These are phyloP conservation scores for Penicillium paneum DNA, from an alignment of 2,329 filamentous ascomycete species.

Conservation along the genomic window DNA sequence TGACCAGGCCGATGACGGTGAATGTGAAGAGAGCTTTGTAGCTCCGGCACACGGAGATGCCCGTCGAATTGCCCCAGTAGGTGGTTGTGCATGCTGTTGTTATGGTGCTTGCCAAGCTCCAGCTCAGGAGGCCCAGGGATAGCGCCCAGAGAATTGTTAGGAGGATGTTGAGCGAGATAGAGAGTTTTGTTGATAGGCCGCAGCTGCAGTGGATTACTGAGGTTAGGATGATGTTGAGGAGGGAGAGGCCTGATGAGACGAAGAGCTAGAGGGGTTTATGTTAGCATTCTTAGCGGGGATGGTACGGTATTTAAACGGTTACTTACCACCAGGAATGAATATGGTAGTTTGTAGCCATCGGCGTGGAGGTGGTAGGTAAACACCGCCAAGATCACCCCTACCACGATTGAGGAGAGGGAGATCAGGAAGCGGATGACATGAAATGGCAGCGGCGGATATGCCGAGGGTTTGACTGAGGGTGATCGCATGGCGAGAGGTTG, in stretches of 20 bases:
- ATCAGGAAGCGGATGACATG: constrained; percentile 37
- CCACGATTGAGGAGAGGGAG: constrained; percentile 54
- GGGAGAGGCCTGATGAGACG: constrained; percentile 50
- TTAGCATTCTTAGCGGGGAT: not conserved
- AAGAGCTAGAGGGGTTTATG: constrained; percentile 45
- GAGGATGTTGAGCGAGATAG: constrained; percentile 49
- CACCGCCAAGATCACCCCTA: constrained; percentile 53
- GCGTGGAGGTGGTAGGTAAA: constrained; percentile 55
- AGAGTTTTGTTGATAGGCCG: constrained; percentile 53
- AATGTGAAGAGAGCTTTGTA: constrained; percentile 63
- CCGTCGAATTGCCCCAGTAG: constrained; percentile 54
- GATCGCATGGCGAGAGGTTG: constrained; percentile 28
- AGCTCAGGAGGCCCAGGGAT: constrained; percentile 52
- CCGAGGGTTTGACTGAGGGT: constrained; percentile 36
- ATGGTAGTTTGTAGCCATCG: constrained; percentile 54
- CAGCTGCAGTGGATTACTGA: constrained; percentile 51
- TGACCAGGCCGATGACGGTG: constrained; percentile 46
- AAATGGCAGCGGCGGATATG: constrained; percentile 41
- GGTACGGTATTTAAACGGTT: not conserved
- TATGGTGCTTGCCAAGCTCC: constrained; percentile 55
- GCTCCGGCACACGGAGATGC: constrained; percentile 55
- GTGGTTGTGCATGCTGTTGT: constrained; percentile 48
- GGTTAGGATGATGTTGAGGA: constrained; percentile 49
- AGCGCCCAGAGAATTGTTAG: constrained; percentile 53
- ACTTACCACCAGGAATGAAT: constrained; percentile 58